Percentiles rank a stretch among this genome's conserved stretches.
Evolutionary conservation across 2,329 filamentous ascomycete species (phyloP).

Genomic region (Cryphonectria japonica): DNA sequence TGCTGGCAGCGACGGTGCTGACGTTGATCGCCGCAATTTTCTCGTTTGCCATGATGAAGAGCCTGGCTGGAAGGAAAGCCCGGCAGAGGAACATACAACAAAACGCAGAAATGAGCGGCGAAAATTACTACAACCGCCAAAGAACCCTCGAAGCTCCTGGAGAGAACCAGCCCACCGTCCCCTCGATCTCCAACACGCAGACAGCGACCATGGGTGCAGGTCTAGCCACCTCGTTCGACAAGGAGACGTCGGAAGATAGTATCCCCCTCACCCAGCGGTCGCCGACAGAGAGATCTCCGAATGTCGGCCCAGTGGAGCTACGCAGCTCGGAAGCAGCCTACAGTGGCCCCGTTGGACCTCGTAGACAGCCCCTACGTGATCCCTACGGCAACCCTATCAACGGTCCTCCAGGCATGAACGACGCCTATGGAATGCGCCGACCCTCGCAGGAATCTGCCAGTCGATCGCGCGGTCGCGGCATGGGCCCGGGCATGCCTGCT

Average conservation of each 20-base stretch:
- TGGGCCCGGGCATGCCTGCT: conserved; percentile 33
- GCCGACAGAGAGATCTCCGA: conserved; percentile 61
- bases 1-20: conserved; percentile 84
- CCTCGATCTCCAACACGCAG: conserved; percentile 57
- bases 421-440: conserved; percentile 52
- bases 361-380: conserved; percentile 54
- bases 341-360: conserved; percentile 36
- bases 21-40: conserved; percentile 82
- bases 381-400: conserved; percentile 66
- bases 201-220: conserved; percentile 46
- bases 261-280: conserved; percentile 71
- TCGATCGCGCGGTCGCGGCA: conserved; percentile 59
- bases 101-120: conserved; percentile 96
- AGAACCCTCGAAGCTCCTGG: conserved; percentile 51
- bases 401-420: conserved; percentile 38
- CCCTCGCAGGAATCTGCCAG: conserved; percentile 52
- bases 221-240: conserved; percentile 63
- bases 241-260: conserved; percentile 69
- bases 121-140: conserved; percentile 81
- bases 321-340: conserved; percentile 42
- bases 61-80: conserved; percentile 89
- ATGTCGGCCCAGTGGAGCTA: conserved; percentile 46
- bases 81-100: conserved; percentile 88
- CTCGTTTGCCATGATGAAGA: conserved; percentile 92
- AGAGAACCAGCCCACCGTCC: conserved; percentile 60